These are phyloP conservation scores for Plasmopara muralis DNA, from an alignment of 352 stramenopile species.

Conservation along the genomic window DNA sequence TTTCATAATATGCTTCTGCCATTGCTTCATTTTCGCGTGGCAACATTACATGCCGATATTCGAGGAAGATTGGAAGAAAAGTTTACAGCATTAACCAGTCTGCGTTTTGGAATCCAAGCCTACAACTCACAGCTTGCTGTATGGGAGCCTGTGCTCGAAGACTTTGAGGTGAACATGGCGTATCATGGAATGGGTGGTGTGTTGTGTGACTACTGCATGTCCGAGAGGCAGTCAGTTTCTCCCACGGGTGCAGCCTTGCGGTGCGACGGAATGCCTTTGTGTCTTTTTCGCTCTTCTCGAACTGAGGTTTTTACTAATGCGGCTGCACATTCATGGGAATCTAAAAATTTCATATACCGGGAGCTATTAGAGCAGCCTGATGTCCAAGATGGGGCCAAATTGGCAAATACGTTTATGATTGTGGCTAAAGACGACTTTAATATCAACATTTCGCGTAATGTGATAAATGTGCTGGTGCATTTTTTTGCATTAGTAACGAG, in stretches of 20 bases:
- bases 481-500: slow-evolving; percentile 73
- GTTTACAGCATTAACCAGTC: slow-evolving; percentile 50
- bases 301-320: slow-evolving; percentile 65
- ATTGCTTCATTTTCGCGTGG: slow-evolving; percentile 66
- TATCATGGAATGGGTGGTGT: slow-evolving; percentile 61
- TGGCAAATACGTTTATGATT: slow-evolving; percentile 62
- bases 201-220: slow-evolving; percentile 77
- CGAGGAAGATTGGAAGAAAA: slow-evolving; percentile 54
- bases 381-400: slow-evolving; percentile 44
- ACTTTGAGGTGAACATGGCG: slow-evolving; percentile 75
- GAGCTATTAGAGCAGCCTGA: slow-evolving; percentile 58
- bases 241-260: slow-evolving; percentile 43
- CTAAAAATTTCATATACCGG: slow-evolving; percentile 82
- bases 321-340: slow-evolving; percentile 55
- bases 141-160: slow-evolving; percentile 79
- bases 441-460: slow-evolving; percentile 74
- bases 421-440: slow-evolving; percentile 78
- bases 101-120: slow-evolving; percentile 68
- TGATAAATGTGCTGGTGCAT: slow-evolving; percentile 78
- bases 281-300: slow-evolving; percentile 57
- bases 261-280: slow-evolving; percentile 68
- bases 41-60: slow-evolving; percentile 60
- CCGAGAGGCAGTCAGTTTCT: slow-evolving; percentile 54
- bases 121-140: slow-evolving; percentile 85
- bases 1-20: slow-evolving; percentile 85